phyloP scores from a whole-genome alignment of 1,284 basidiomycete genomes.

The Ceratobasidium sp. region DNA sequence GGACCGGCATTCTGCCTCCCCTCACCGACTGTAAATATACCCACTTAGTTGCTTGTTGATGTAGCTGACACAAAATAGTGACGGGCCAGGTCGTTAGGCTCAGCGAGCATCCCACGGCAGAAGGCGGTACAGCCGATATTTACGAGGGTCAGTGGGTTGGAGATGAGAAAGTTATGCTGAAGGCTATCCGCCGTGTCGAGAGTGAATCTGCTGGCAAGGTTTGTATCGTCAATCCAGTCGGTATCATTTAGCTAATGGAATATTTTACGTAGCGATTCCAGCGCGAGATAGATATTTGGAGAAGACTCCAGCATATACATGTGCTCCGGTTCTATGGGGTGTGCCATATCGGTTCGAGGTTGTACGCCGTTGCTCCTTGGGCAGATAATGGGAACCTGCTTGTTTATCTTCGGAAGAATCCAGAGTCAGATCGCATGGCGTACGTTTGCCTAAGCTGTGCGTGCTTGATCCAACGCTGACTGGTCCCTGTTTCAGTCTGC shows the following conservation, averaged over 20 bases:
- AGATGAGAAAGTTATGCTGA: slow-evolving; percentile 23
- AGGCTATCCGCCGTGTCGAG: slow-evolving; percentile 2
- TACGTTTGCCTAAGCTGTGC: background rate
- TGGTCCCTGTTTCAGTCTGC: background rate
- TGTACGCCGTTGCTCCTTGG: slow-evolving; percentile 23
- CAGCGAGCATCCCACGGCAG: background rate
- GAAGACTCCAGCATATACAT: slow-evolving; percentile 9
- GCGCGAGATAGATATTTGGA: slow-evolving; percentile 18
- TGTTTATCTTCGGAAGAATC: background rate
- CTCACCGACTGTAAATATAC: slow-evolving; percentile 5
- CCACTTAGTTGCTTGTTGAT: background rate
- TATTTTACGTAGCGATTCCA: slow-evolving; percentile 16
- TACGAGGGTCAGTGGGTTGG: slow-evolving; percentile 37
- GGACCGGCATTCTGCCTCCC: slow-evolving; percentile 25
- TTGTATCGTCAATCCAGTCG: background rate
- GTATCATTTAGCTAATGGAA: background rate
- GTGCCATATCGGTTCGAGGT: slow-evolving; percentile 18
- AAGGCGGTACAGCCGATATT: slow-evolving; percentile 5
- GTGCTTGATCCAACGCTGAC: background rate
- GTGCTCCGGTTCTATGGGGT: slow-evolving; percentile 10
- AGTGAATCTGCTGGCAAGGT: slow-evolving; percentile 17
- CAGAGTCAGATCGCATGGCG: slow-evolving; percentile 6
- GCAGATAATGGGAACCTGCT: slow-evolving; percentile 4
- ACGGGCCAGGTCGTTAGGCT: slow-evolving; percentile 26
- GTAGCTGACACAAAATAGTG: background rate